Evolutionary conservation across 768 basidiomycete genomes (phyloP), one percentile per base, ranked within the genome.

Genomic region (Macrolepiota fuliginosa): DNA sequence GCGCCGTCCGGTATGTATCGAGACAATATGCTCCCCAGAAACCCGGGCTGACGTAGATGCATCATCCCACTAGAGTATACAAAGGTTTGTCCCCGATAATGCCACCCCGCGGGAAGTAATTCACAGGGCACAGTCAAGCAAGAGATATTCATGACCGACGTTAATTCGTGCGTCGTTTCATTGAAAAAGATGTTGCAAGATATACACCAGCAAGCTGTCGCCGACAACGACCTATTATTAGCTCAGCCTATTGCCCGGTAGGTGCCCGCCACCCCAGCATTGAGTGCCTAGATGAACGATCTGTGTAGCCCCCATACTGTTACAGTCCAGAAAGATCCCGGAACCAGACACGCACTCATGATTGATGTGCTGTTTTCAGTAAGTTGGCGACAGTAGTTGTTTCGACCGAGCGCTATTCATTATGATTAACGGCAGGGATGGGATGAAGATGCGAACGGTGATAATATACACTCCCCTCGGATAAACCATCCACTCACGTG

Each of bases 161-260:
- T 94, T 37, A 88, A 85, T 36, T 82, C 80, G 19, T 94, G 92
- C 68, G 91, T 89, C 64, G 78, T 85, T 40, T 81, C 88, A 11
- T 77, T 96, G 50, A 93, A 91, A 76, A 91, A 91, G 69, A 84
- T 90, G 3, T 83, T 92, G 39, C 81, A 88, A 64, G 88, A 94
- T 58, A 65, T 89, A 64, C 81, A 82, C 57, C 75, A 79, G 3
- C 63, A 76, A 40, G 69, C 79, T 12, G 73, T 76, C 1, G 71
- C 74, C 47, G 83, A 82, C 54, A 79, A 76, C 9, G 81, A 86
- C 37, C 76, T 92, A 29, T 88, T 93, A 70, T 87, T 94, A 85
- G 78, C 79, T 19, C 89, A 91, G 65, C 79, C 86, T 0, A 83
- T 76, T 45, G 80, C 85, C 25, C 82, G 84, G 91, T 91, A 68